Evolutionary conservation across 2,329 filamentous ascomycete species (phyloP).

Genomic region (Ascochyta viciae-villosae): DNA sequence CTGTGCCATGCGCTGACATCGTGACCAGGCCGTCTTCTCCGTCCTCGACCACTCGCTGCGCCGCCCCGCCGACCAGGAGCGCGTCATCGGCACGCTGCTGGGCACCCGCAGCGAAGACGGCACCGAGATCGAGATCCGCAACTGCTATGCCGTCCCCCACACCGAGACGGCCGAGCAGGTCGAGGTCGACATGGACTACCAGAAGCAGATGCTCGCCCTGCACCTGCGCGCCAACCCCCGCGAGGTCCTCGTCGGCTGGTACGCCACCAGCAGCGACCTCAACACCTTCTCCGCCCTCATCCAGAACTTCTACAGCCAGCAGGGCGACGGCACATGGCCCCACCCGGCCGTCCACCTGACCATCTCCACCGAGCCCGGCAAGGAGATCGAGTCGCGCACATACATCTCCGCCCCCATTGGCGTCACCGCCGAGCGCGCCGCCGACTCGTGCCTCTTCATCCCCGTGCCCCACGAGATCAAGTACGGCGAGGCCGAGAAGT

Average conservation of each 20-base stretch:
- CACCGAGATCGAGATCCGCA: constrained; percentile 93
- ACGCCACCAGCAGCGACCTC: constrained; percentile 94
- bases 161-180: constrained; percentile 99
- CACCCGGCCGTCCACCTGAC: constrained; percentile 98
- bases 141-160: constrained; percentile 97
- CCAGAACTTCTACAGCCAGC: constrained; percentile 98
- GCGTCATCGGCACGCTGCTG: constrained; percentile 95
- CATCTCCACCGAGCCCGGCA: constrained; percentile 85
- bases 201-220: constrained; percentile 97
- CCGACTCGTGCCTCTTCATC: constrained; percentile 96
- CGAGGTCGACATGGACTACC: constrained; percentile 99
- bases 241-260: constrained; percentile 96
- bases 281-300: constrained; percentile 99
- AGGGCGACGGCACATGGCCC: constrained; percentile 95
- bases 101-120: constrained; percentile 95
- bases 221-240: constrained; percentile 93
- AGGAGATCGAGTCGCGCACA: constrained; percentile 86
- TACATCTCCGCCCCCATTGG: constrained; percentile 97
- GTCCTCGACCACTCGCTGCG: constrained; percentile 89
- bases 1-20: constrained; percentile 11
- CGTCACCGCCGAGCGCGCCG: constrained; percentile 91
- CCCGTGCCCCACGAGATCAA: constrained; percentile 94
- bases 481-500: constrained; percentile 81
- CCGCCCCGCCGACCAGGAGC: constrained; percentile 88
- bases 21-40: constrained; percentile 66